phyloP scores from a whole-genome alignment of 108 stramenopile species.

The Cyclostephanos invisitatus region DNA sequence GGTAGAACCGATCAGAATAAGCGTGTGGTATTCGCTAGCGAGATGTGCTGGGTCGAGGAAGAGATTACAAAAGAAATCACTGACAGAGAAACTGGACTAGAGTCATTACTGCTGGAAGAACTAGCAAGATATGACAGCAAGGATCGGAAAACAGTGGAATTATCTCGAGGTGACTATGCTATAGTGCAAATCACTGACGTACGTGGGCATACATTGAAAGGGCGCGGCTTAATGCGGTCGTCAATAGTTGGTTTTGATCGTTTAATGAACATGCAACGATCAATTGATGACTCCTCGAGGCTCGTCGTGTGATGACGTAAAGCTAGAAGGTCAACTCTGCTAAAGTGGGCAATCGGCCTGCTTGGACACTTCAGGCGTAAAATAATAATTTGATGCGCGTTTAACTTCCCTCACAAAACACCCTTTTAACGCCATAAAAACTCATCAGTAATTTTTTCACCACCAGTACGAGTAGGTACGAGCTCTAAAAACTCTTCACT shows the following conservation, averaged over 20 bases:
- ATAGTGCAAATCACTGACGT: slow-evolving; percentile 76
- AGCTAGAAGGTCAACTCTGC: background rate
- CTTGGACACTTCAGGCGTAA: too few relatives aligned
- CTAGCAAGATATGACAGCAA: background rate
- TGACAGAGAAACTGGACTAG: background rate
- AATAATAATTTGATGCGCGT: too few relatives aligned
- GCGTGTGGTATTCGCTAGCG: slow-evolving; percentile 62
- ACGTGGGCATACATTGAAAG: slow-evolving; percentile 81
- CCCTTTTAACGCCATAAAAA: too few relatives aligned
- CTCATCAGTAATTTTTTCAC: too few relatives aligned
- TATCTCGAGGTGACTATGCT: slow-evolving; percentile 78
- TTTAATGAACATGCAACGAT: slow-evolving; percentile 17
- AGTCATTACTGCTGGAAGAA: background rate
- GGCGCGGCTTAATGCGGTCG: slow-evolving; percentile 65
- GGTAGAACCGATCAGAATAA: slow-evolving; percentile 89
- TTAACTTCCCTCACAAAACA: too few relatives aligned
- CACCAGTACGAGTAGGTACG: too few relatives aligned
- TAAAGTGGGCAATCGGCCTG: too few relatives aligned
- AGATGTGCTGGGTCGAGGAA: slow-evolving; percentile 34
- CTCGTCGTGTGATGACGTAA: background rate
- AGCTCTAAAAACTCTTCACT: too few relatives aligned
- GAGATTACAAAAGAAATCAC: slow-evolving; percentile 17
- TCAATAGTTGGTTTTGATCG: slow-evolving; percentile 44
- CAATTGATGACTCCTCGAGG: background rate
- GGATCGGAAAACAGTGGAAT: slow-evolving; percentile 28